Percentiles rank a stretch among this genome's conserved stretches.
These are phyloP conservation scores for Termitomyces sp. DNA, from an alignment of 768 basidiomycete species.

Conservation along the genomic window DNA sequence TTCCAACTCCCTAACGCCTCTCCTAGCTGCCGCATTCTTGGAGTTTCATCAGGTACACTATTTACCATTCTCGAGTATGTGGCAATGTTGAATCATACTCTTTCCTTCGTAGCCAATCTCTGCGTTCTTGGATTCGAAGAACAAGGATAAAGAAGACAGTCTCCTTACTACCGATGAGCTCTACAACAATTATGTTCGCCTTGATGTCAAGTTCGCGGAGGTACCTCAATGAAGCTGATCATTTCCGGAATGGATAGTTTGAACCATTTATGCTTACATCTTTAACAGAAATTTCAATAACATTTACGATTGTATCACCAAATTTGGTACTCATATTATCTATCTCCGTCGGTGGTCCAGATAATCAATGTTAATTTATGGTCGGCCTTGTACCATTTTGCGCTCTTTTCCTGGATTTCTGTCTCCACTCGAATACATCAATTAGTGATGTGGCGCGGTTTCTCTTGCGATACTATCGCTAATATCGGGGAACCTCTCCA, in stretches of 20 bases:
- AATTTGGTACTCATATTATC: neutral
- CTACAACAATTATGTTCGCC: constrained; percentile 69
- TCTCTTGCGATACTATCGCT: no score
- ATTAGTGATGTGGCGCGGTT: no score
- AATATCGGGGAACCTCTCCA: no score
- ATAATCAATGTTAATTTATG: neutral
- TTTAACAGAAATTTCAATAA: neutral
- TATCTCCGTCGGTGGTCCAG: neutral
- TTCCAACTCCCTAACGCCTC: constrained; percentile 3
- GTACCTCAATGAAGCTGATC: neutral
- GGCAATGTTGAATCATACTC: constrained; percentile 4
- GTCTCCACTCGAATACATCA: neutral
- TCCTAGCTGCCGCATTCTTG: constrained; percentile 57
- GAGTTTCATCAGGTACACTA: constrained; percentile 61
- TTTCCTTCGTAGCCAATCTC: constrained; percentile 44
- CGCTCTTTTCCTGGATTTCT: neutral
- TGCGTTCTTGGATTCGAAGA: constrained; percentile 59
- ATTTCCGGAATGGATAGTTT: neutral
- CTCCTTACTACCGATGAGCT: constrained; percentile 67
- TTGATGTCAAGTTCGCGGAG: constrained; percentile 42
- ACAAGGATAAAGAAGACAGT: constrained; percentile 57
- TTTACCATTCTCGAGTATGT: neutral
- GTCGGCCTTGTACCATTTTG: neutral
- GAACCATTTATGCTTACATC: neutral
- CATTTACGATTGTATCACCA: neutral